Evolutionary conservation across 2,329 filamentous ascomycete species (phyloP).

Genomic region (Chrysoporthe austroafricana): DNA sequence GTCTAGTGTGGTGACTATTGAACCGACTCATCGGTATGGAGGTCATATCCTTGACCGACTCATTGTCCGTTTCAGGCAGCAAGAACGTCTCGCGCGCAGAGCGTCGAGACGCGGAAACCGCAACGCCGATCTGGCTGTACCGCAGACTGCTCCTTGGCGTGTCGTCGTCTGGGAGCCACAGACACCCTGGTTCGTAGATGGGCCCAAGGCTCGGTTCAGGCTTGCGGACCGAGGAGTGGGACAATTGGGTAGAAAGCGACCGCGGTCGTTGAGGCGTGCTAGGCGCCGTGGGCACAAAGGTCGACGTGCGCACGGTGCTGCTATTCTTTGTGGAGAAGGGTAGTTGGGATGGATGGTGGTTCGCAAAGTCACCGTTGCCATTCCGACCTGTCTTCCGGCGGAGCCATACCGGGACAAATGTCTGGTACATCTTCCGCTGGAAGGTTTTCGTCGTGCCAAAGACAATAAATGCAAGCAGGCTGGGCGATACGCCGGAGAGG

Average conservation of each 20-base stretch:
- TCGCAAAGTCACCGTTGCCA: constrained; percentile 6
- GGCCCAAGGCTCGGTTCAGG: constrained; percentile 9
- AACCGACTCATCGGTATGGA: constrained; percentile 10
- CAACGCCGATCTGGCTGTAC: constrained; percentile 21
- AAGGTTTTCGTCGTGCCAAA: constrained; percentile 36
- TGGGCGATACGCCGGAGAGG: constrained; percentile 35
- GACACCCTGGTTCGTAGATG: constrained; percentile 16
- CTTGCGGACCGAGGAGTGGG: constrained; percentile 5
- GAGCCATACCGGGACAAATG: constrained; percentile 28
- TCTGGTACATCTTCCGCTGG: constrained; percentile 30
- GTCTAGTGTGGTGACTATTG: constrained; percentile 1
- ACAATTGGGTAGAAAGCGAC: neutral
- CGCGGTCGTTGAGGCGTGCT: constrained; percentile 5
- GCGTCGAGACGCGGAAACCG: neutral
- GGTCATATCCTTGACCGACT: neutral
- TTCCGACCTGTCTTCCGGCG: neutral
- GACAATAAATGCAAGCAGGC: constrained; percentile 33
- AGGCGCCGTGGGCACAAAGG: neutral
- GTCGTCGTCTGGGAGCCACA: constrained; percentile 11
- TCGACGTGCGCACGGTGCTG: constrained; percentile 7
- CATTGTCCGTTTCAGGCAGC: neutral
- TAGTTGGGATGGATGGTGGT: neutral
- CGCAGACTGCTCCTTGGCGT: constrained; percentile 6
- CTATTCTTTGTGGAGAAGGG: constrained; percentile 11
- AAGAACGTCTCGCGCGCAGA: neutral